Conservation (phyloP, 2,329 filamentous ascomycete genomes). For the Diaporthe destruens region DNA sequence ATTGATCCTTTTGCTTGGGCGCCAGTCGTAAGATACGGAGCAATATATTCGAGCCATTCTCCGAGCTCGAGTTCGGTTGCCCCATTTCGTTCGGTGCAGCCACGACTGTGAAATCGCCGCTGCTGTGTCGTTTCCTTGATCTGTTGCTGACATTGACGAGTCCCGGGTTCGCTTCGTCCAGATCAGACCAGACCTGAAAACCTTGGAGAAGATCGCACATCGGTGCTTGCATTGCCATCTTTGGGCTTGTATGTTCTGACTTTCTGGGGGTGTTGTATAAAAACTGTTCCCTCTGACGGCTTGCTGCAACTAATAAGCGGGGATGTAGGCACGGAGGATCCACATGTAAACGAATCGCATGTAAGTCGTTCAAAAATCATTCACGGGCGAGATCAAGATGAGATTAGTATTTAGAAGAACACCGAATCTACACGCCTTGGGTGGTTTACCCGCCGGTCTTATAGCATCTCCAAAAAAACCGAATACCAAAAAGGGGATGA, state of each 20-base stretch:
- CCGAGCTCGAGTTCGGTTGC: not conserved
- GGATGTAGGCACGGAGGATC: not conserved
- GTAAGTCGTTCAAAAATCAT: not conserved
- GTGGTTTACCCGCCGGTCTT: not conserved
- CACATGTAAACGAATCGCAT: not conserved
- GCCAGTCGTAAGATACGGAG: slow-evolving; percentile 11
- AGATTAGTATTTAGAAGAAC: not conserved
- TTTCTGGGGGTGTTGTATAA: not conserved
- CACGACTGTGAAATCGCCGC: not conserved
- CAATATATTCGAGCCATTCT: not conserved
- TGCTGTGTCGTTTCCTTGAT: not conserved
- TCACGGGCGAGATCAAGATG: not conserved
- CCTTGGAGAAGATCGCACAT: slow-evolving; percentile 24
- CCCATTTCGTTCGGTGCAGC: not conserved
- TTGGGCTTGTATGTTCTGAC: not conserved
- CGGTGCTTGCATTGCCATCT: slow-evolving; percentile 7
- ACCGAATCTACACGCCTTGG: no score
- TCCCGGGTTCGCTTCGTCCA: slow-evolving; percentile 25
- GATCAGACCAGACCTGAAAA: slow-evolving; percentile 27
- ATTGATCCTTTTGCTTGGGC: slow-evolving; percentile 13
- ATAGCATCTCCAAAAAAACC: not conserved
- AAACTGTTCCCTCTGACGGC: no score
- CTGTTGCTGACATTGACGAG: not conserved
- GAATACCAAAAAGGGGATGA: not conserved
- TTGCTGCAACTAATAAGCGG: not conserved